Conservation (phyloP, 31 red algal species). For the Asparagopsis taxiformis region DNA sequence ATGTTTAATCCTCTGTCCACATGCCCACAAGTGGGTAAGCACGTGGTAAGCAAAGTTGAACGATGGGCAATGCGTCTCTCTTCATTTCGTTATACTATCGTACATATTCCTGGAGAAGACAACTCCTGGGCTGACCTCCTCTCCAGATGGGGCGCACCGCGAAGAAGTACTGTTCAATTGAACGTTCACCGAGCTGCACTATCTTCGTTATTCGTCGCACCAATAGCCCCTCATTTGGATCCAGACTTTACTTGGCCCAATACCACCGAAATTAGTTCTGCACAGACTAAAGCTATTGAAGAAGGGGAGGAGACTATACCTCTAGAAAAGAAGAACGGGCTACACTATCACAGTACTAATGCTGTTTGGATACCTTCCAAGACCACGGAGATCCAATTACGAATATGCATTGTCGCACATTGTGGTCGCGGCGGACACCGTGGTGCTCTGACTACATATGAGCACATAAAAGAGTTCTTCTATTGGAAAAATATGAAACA, state of each 20-base stretch:
- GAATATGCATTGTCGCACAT: neutral
- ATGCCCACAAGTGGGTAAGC: neutral
- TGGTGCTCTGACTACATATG: neutral
- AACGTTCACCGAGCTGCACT: neutral
- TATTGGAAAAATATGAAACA: slow-evolving; percentile 4
- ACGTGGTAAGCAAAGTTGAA: slow-evolving; percentile 14
- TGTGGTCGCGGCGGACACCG: slow-evolving; percentile 9
- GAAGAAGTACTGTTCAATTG: neutral
- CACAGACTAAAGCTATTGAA: neutral
- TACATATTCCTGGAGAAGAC: slow-evolving; percentile 22
- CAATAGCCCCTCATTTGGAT: neutral
- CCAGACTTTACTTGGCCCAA: neutral
- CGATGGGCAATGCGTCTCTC: slow-evolving; percentile 8
- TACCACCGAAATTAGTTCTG: neutral
- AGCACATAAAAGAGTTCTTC: slow-evolving; percentile 4
- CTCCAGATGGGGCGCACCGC: slow-evolving; percentile 1
- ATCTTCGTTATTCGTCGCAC: neutral
- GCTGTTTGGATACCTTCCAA: neutral
- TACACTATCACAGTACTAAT: no score
- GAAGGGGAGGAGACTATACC: neutral
- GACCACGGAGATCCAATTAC: neutral
- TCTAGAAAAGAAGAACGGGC: neutral
- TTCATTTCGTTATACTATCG: slow-evolving; percentile 12
- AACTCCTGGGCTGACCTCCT: slow-evolving; percentile 38
- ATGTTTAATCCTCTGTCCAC: slow-evolving; percentile 5